Evolutionary conservation across 2,329 filamentous ascomycete species (phyloP).

Genomic region (Colletotrichum tabaci): DNA sequence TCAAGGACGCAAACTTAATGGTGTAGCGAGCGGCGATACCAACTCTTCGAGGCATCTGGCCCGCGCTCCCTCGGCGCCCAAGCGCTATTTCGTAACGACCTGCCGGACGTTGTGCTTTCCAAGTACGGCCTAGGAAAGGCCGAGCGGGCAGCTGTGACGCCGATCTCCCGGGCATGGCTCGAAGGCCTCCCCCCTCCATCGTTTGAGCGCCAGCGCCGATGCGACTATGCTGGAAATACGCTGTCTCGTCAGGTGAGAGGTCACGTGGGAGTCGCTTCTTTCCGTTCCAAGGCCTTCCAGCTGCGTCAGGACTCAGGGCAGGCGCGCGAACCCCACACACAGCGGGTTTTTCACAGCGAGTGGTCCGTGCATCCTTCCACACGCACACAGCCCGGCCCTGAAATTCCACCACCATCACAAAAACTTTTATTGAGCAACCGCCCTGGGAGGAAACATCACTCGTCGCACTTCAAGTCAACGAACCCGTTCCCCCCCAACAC

Average conservation of each 20-base stretch:
- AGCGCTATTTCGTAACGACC: constrained; percentile 27
- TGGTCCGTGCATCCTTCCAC: constrained; percentile 25
- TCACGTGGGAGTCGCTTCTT: not conserved
- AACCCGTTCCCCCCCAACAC: constrained; percentile 47
- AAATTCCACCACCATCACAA: constrained; percentile 55
- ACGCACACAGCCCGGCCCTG: constrained; percentile 44
- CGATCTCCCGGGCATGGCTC: constrained; percentile 34
- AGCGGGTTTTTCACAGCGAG: constrained; percentile 46
- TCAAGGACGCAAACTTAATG: constrained; percentile 29
- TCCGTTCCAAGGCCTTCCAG: not conserved
- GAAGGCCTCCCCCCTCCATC: constrained; percentile 14
- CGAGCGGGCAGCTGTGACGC: constrained; percentile 38
- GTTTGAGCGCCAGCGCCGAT: constrained; percentile 25
- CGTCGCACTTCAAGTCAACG: constrained; percentile 43
- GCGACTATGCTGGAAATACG: not conserved
- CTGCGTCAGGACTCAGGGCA: constrained; percentile 28
- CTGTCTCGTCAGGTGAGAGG: not conserved
- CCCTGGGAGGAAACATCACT: constrained; percentile 49
- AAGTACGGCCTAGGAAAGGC: constrained; percentile 27
- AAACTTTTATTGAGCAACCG: constrained; percentile 48
- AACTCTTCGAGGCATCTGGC: constrained; percentile 35
- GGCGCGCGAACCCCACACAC: constrained; percentile 12
- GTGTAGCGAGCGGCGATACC: constrained; percentile 37
- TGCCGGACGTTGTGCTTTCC: constrained; percentile 36
- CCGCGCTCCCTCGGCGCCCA: constrained; percentile 33